Conservation (phyloP, 805 yeast species). For the Kodamaea kaohsiungensis region DNA sequence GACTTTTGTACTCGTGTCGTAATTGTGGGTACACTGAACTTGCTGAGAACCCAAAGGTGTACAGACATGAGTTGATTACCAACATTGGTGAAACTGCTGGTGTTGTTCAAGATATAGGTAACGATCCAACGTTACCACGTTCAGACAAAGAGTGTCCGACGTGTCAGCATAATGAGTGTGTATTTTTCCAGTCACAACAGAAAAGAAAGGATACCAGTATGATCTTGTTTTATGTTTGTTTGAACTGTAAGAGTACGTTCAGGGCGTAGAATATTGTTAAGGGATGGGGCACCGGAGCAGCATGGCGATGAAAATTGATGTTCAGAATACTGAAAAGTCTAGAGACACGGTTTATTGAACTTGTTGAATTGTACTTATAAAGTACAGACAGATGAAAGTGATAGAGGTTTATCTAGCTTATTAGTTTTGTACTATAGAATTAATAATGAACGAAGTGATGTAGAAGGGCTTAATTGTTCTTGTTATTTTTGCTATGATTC, state of each 20-base stretch:
- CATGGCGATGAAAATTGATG: no score
- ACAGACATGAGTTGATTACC: slow-evolving; percentile 88
- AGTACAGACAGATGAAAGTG: no score
- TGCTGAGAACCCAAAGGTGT: slow-evolving; percentile 85
- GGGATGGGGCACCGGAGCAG: no score
- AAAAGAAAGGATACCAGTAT: slow-evolving; percentile 92
- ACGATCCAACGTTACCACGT: slow-evolving; percentile 97
- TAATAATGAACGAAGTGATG: no score
- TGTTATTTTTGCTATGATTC: no score
- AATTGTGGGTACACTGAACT: slow-evolving; percentile 92
- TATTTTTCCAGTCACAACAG: slow-evolving; percentile 96
- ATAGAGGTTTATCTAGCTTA: no score
- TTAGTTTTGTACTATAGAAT: no score
- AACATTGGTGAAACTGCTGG: slow-evolving; percentile 96
- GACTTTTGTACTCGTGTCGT: slow-evolving; percentile 87
- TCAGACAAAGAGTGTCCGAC: slow-evolving; percentile 91
- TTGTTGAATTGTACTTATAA: no score
- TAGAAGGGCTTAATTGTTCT: no score
- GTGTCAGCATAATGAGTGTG: slow-evolving; percentile 87
- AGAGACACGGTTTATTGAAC: no score
- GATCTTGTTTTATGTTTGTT: slow-evolving; percentile 91
- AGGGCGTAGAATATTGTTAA: slow-evolving; percentile 21
- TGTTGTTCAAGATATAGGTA: slow-evolving; percentile 91
- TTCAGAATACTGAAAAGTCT: no score
- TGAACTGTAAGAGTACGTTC: slow-evolving; percentile 79